Conservation (phyloP, 148 eudicot genomes). For the Mesembryanthemum crystallinum region DNA sequence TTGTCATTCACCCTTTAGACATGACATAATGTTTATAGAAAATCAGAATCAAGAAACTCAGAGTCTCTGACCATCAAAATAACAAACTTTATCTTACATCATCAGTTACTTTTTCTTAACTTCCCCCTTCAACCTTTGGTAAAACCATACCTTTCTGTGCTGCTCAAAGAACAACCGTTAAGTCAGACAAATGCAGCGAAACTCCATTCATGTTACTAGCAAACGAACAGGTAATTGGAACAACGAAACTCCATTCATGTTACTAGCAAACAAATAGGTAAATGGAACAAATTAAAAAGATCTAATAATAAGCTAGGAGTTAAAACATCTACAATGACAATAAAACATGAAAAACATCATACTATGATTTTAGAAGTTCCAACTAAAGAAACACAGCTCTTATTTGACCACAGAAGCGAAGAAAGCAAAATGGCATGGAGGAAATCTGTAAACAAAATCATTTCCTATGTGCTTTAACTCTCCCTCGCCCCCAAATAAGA, state of each 20-base stretch:
- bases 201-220: too few species aligned
- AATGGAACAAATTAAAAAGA: too few species aligned
- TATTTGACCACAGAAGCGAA: background rate
- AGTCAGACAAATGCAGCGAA: too few species aligned
- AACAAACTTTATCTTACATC: background rate
- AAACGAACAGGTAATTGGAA: too few species aligned
- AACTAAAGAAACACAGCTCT: background rate
- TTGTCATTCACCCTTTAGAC: background rate
- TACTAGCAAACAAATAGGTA: too few species aligned
- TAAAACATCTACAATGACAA: too few species aligned
- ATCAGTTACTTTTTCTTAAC: background rate
- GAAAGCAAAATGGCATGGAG: background rate
- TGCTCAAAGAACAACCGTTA: too few species aligned
- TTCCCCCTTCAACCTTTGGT: too few species aligned
- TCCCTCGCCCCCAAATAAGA: background rate
- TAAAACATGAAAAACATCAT: too few species aligned
- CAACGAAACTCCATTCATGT: too few species aligned
- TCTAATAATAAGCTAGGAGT: too few species aligned
- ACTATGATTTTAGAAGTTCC: background rate
- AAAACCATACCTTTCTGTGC: too few species aligned
- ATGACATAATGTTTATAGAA: background rate
- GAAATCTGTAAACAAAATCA: background rate
- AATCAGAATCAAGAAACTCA: background rate
- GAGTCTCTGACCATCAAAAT: background rate
- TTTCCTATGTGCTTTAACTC: background rate